phyloP scores from a whole-genome alignment of 2,329 filamentous ascomycete genomes.

The Diaporthe ilicicola region DNA sequence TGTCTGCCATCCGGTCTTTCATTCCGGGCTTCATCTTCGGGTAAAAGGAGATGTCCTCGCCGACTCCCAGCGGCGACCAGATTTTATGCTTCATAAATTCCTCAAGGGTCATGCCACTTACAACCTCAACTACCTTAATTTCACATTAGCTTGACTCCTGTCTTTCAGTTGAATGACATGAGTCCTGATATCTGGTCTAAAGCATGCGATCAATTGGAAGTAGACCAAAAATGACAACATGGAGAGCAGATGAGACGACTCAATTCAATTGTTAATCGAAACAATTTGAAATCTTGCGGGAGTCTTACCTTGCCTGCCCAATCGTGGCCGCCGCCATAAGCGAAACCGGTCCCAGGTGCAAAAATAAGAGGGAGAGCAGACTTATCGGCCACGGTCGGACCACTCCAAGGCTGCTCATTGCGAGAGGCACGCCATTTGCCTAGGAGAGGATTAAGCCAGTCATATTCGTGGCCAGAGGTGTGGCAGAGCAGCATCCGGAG shows the following conservation, averaged over 20 bases:
- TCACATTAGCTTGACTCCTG: too few species aligned
- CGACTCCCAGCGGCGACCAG: conserved; percentile 35
- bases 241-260: too few species aligned
- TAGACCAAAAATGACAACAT: too few species aligned
- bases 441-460: conserved; percentile 40
- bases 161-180: too few species aligned
- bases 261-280: too few species aligned
- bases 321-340: conserved; percentile 41
- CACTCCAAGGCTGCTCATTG: conserved; percentile 33
- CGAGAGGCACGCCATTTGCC: conserved; percentile 39
- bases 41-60: conserved; percentile 37
- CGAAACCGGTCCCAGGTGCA: conserved; percentile 41
- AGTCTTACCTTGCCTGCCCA: conserved; percentile 39
- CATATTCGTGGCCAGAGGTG: conserved; percentile 53
- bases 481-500: conserved; percentile 56
- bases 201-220: too few species aligned
- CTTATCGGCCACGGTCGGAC: conserved; percentile 32
- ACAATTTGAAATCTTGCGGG: too few species aligned
- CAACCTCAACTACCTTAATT: conserved; percentile 33
- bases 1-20: conserved; percentile 35
- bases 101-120: conserved; percentile 37
- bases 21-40: conserved; percentile 36
- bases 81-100: conserved; percentile 36
- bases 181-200: too few species aligned
- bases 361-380: conserved; percentile 40